phyloP scores from a whole-genome alignment of 202 grass and related monocot species.

The Zizania palustris region DNA sequence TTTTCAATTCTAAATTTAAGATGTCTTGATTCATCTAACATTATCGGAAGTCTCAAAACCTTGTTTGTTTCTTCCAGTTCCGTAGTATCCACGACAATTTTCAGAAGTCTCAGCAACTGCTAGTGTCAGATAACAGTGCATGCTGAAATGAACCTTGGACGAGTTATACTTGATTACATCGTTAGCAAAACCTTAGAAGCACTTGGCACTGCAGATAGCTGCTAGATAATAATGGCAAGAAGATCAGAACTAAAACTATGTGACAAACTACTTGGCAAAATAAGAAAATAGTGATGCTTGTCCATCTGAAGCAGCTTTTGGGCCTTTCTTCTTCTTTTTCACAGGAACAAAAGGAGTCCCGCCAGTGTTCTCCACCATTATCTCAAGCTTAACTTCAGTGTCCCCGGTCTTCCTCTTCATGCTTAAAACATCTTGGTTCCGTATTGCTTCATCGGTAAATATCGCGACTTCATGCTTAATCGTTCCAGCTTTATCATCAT shows the following conservation, averaged over 20 bases:
- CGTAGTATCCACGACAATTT: too few species aligned
- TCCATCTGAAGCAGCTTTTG: conserved; percentile 45
- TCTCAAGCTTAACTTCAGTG: conserved; percentile 19
- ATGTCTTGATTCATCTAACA: too few species aligned
- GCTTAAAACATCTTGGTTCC: conserved; percentile 27
- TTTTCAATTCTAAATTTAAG: too few species aligned
- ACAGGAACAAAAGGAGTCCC: background rate
- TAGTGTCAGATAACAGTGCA: too few species aligned
- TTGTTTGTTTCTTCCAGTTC: too few species aligned
- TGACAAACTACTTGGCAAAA: conserved; percentile 59
- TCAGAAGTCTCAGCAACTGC: too few species aligned
- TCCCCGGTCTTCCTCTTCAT: conserved; percentile 65
- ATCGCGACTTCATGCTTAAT: conserved; percentile 33
- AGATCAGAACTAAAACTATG: background rate
- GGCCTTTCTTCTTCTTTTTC: conserved; percentile 53
- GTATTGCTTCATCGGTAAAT: background rate
- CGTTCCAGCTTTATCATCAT: conserved; percentile 15
- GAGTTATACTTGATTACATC: too few species aligned
- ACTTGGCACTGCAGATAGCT: background rate
- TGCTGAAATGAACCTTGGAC: too few species aligned
- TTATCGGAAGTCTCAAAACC: too few species aligned
- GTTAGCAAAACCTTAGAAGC: too few species aligned
- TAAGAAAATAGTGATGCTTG: conserved; percentile 79
- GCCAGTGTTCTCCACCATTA: conserved; percentile 13
- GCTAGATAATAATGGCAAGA: background rate